Base-by-base conservation (phyloP, 495 filamentous ascomycete genomes). In the Podospora pseudoanserina region DNA sequence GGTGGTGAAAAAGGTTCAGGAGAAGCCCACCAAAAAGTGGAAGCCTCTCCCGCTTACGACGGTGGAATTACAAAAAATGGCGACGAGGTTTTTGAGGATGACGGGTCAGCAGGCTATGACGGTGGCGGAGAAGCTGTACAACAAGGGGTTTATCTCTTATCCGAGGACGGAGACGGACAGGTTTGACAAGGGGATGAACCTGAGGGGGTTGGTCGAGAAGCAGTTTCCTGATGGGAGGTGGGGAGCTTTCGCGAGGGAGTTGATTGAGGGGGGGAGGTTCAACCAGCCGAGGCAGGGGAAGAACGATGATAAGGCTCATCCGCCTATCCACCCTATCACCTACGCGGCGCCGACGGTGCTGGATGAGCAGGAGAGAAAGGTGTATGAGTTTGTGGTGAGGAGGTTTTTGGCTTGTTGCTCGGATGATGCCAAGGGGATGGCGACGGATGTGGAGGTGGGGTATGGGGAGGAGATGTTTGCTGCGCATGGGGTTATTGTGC, bases 61-160 rank as follows among this genome's bases (percentile, higher is more conserved):
- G 0, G 92, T 99, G n/a, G 96, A 99, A 72, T 80, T 99, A n/a
- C 95, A 98, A 75, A 98, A 97, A 83, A 92, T 93, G 83, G 95
- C 96, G 20, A 95, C 89, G 70, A 83, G 86, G 63, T 96, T 93
- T 73, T 83, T 98, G 15, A 85, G 88, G 20, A 89, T 99, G 86
- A 91, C 91, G 67, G 91, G 92, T 79, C 89, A 96, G 67, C 80
- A 87, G 55, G 92, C 96, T 55, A 97, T 99, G 93, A 89, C 87
- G 70, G 86, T 90, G 28, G 95, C 95, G 34, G 95, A 99, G 78
- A 80, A 81, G n/a, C 85, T 99, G 3, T 99, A 99, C 79, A 92
- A 90, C 26, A 93, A 92, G 74, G 95, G 95, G 0, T 98, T 92
- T 81, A 97, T 98, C 78, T 96, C 92, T 78, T 99, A 99, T 76